Evolutionary conservation across 2,329 filamentous ascomycete genomes (phyloP), one percentile per base, ranked within the genome.

Genomic region (Pseudogymnoascus sp.): DNA sequence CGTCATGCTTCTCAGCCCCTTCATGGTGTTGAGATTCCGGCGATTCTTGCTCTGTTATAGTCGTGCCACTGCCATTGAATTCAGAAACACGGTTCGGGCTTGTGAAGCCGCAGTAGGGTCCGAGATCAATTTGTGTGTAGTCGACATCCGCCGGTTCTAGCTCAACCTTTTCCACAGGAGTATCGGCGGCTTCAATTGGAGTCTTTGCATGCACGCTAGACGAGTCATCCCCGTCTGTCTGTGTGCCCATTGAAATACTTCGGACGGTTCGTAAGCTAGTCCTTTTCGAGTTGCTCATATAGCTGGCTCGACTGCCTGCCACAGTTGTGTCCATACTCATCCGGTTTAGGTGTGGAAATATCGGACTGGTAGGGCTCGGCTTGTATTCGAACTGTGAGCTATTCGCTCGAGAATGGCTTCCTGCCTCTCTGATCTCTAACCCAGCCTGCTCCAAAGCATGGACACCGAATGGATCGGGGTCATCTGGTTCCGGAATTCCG

Each of bases 391-490:
- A 95, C 65, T 88, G 83, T 61, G 86, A 90, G 75, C 86, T 90
- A 21, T 82, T 79, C 2, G 91, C 90, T 60, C 90, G 79, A 59
- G 82, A 78, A 57, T 84, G 82, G 2, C 86, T 87, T 33, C 90
- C 91, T n/a, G 92, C 92, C 74, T 96, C 92, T 58, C 89, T 83
- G 65, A 97, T 94, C 67, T 92, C 89, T 60, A 96, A 76, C 2
- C 92, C 92, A 62, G 91, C 89, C 76, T 90, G 86, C 70, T 96
- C 90, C n/a, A 97, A 75, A 6, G 92, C 92, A 64, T 92, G 81
- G 23, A 96, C 88, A 21, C 92, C 92, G 69, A 89, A 97, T 0
- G 92, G 92, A 71, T 97, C 92, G 0, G 92, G 91, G 67, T 97
- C 92, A 59, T 91, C 84, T 3, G 77, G 74, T 63, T 86, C 84